Base-by-base conservation (phyloP, 2,329 filamentous ascomycete species). In the Colletotrichum orchidophilum region DNA sequence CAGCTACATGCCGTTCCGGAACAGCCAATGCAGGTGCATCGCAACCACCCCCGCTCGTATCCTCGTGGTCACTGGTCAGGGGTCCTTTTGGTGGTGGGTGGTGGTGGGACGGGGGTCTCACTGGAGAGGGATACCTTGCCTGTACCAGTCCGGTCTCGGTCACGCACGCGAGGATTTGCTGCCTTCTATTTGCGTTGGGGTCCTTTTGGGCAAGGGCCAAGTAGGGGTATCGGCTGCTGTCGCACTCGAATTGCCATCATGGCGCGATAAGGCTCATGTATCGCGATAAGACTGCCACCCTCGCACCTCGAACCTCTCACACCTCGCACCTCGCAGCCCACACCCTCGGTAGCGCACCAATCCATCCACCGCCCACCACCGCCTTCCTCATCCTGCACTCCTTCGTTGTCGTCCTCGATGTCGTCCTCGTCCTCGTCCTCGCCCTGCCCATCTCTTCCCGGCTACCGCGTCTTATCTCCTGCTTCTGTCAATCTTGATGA, bases 11-110 rank as follows among this genome's bases (percentile, higher is more conserved):
- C 52, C 63, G 54, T 24, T 61, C 66, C 60, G 66, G 63, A 63
- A 61, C 72, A 70, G 55, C 72, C 70, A 74, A 73, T 73, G 72
- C 70, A 74, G 66, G 70, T 74, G 70, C 72, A 74, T 70, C 49
- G 66, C 57, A 15, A 52, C 61, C 33, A 24, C 15, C 63, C 70
- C 67, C 59, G 60, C 66, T 64, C 66, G 60, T 72, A 70, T 72
- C 66, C 60, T 65, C 70, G 70, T 66, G 55, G 66, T 70, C 66
- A 65, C 66, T 66, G 66, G 42, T 57, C 61, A 70, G 70, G 70
- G 70, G 66, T 64, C 39, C 21, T 39, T 62, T 21, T 66, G 61
- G 55, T 61, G 66, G 24, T 52, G 50, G n/a, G 49, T 66, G 61
- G 61, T 61, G 62, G 49, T 46, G 50, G 15, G 49, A 60, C 66